Evolutionary conservation across 305 asterid species (phyloP).

Genomic region (Fraxinus albicans): DNA sequence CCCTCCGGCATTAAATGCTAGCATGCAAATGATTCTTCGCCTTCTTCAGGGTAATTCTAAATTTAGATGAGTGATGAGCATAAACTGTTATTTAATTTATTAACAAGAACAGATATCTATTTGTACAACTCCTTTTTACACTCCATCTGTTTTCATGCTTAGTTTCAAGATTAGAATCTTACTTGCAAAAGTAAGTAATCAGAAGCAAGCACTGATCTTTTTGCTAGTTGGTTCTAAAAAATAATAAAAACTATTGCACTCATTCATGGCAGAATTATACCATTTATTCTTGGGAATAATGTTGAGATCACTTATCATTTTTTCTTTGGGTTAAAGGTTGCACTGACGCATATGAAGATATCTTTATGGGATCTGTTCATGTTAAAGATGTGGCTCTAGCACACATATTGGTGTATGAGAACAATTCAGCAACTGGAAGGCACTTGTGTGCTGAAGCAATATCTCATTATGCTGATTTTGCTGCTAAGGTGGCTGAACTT

Average conservation of each 20-base stretch:
- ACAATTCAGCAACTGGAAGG: constrained; percentile 38
- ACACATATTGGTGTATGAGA: constrained; percentile 37
- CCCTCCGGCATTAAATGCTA: constrained; percentile 59
- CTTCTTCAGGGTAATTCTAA: constrained; percentile 61
- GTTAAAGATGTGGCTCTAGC: constrained; percentile 49
- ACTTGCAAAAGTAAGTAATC: neutral
- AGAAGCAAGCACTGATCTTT: neutral
- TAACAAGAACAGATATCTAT: neutral
- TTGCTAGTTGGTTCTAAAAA: neutral
- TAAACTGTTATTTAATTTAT: neutral
- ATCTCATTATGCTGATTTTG: constrained; percentile 38
- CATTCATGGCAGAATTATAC: neutral
- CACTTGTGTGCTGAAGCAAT: constrained; percentile 42
- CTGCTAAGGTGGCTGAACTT: constrained; percentile 34
- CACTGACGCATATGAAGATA: constrained; percentile 28
- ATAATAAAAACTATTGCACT: neutral
- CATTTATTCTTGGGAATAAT: neutral
- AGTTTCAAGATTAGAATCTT: neutral
- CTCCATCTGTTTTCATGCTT: neutral
- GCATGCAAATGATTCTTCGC: constrained; percentile 59
- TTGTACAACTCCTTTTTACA: neutral
- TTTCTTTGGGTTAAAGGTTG: constrained; percentile 32
- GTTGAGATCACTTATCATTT: constrained; percentile 17
- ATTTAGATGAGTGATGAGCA: neutral
- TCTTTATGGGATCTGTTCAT: constrained; percentile 38